These are phyloP conservation scores for Exophiala calicioides DNA, from an alignment of 2,329 filamentous ascomycete genomes.

Conservation along the genomic window DNA sequence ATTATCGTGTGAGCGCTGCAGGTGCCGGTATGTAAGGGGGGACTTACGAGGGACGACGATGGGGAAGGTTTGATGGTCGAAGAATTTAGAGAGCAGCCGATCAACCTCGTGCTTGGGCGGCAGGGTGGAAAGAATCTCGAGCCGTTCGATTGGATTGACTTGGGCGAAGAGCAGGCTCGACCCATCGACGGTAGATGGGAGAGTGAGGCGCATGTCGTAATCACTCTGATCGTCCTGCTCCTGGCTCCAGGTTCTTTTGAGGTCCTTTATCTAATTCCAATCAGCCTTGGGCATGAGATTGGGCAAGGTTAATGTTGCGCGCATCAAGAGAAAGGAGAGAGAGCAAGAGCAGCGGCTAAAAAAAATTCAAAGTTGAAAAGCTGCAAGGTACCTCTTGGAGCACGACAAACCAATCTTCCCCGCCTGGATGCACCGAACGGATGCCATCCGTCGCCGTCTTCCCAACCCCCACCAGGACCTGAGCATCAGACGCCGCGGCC, in stretches of 20 bases:
- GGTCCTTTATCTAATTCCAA: constrained; percentile 1
- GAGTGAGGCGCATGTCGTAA: neutral
- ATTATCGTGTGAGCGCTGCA: neutral
- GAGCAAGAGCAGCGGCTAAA: no score
- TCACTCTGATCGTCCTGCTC: constrained; percentile 2
- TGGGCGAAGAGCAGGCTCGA: constrained; percentile 3
- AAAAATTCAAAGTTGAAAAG: no score
- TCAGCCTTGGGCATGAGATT: no score
- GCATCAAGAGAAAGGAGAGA: no score
- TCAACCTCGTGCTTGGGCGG: constrained; percentile 1
- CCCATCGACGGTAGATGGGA: neutral
- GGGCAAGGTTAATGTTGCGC: no score
- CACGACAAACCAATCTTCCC: constrained; percentile 3
- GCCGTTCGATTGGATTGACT: neutral
- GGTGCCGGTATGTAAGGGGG: no score
- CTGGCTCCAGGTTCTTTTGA: constrained; percentile 2
- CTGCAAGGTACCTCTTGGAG: constrained; percentile 8
- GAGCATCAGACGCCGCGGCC: no score
- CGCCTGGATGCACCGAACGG: neutral
- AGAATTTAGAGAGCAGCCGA: neutral
- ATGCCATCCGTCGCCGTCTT: neutral
- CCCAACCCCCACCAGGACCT: no score
- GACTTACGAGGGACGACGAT: constrained; percentile 4
- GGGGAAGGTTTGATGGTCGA: constrained; percentile 3
- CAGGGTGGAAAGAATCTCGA: neutral